These are phyloP conservation scores for Platanthera guangdongensis DNA, from an alignment of 106 monocot genomes.

Conservation along the genomic window DNA sequence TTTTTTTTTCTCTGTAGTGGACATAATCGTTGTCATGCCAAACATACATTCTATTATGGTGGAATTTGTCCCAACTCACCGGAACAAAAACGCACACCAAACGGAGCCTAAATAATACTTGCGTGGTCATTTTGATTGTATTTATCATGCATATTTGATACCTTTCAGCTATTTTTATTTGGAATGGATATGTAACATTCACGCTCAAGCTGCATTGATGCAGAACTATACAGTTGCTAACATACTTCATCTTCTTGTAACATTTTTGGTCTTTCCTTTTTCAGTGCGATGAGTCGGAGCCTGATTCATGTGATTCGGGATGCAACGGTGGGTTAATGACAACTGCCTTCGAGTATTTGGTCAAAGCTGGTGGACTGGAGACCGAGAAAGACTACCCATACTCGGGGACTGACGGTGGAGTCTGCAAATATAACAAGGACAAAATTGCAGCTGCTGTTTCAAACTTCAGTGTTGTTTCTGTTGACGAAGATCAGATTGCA, in stretches of 20 bases:
- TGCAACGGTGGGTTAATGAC: conserved; percentile 95
- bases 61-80: no score
- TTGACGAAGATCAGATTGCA: conserved; percentile 85
- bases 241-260: neutral
- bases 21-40: no score
- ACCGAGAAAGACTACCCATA: conserved; percentile 78
- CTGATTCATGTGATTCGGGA: conserved; percentile 65
- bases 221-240: neutral
- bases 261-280: neutral
- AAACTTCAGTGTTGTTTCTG: conserved; percentile 70
- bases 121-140: no score
- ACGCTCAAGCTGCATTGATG: neutral
- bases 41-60: no score
- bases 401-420: conserved; percentile 48
- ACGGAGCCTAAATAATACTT: no score
- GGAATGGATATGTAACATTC: neutral
- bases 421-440: conserved; percentile 70
- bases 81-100: no score
- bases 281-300: conserved; percentile 75
- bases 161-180: neutral
- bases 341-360: conserved; percentile 71
- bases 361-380: conserved; percentile 81
- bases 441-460: conserved; percentile 66
- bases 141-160: neutral
- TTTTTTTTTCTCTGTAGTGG: no score